Base-by-base conservation (phyloP, 2,329 filamentous ascomycete genomes). In the Escovopsis sp. region DNA sequence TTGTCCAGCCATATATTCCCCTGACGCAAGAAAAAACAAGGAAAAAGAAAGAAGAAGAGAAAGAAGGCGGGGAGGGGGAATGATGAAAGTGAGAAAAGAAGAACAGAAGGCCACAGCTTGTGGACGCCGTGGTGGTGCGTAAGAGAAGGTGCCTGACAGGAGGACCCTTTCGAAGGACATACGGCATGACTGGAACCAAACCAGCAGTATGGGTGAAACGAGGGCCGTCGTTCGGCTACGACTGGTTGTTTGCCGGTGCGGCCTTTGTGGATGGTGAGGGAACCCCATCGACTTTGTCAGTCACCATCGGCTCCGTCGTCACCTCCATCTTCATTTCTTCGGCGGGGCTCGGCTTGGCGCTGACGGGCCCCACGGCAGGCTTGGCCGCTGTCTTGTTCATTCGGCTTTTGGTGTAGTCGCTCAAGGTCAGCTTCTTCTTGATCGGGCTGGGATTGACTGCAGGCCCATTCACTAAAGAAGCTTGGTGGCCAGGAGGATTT, bases 341-440 rank as follows among this genome's bases (percentile, higher is more conserved):
- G 2, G 54, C 49, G 5, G 56, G 42, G 26, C 49, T 52, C 16
- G 58, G 46, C 38, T 58, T 61, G 15, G 53, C 41, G 13, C 53
- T 32, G 13, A 48, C 42, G 26, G 44, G 42, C 2, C 48, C 50
- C 4, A 47, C 47, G 5, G 19, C 9, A 21, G 19, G 9, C 35
- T 61, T 46, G 49, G 45, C 63, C 3, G 64, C 63, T 3, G 63
- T 64, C 48, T 72, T 76, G 46, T 66, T 69, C 56, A 66, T 62
- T 34, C 69, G 61, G 42, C 67, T 71, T 50, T 71, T 74, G 8
- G 63, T 70, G 46, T 79, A 79, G 47, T 79, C 75, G 46, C 72
- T 78, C 2, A 79, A 52, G 42, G 71, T 78, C 27, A 79, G 56
- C 52, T 78, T 79, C 61, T 79, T 79, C 55, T 76, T 77, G 23